Base-by-base conservation (phyloP, 2,329 filamentous ascomycete genomes). In the Pyrenochaeta sp. region DNA sequence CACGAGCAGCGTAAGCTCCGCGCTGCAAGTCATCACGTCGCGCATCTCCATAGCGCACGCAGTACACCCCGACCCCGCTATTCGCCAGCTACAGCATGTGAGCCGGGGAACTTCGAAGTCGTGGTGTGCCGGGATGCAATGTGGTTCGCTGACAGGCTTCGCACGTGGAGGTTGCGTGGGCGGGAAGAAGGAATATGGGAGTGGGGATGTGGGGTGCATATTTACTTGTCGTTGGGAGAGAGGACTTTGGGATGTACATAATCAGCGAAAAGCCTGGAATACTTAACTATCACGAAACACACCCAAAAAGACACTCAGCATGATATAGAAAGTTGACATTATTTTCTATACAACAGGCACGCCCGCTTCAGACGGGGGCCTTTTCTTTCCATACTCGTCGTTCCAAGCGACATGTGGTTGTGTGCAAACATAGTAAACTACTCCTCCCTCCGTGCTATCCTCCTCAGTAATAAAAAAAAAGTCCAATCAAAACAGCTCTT, bases 121-220 rank as follows among this genome's bases (percentile, higher is more conserved):
- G 13, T 49, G 56, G 52, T 60, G 54, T 56, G 47, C 35, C 13
- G 58, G 20, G 44, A 14, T 20, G 27, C 7, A 17, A 23, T 30
- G 24, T 54, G 52, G 44, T 61, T 61, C 55, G 55, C 35, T 40
- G 24, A 14, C 9, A 15, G n/a, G n/a, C n/a, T n/a, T 29, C 13
- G 50, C 52, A 56, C 50, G 48, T 55, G 52, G 28, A 21, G 41
- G n/a, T n/a, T n/a, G n/a, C n/a, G n/a, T 46, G 15, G 44, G 47
- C 41, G 41, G 44, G 34, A 48, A 20, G 40, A 29, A 38, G 30
- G 29, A 46, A 10, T 30, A 39, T 26, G 8, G 18, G 21, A 29
- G 24, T 24, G 41, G 32, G 35, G 36, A 43, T 41, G 53, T 52
- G 49, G 47, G 49, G 47, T 51, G 44, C 34, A 44, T 32, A 29